Evolutionary conservation across 257 asterid species (phyloP).

Genomic region (Solanum gandarillasii): DNA sequence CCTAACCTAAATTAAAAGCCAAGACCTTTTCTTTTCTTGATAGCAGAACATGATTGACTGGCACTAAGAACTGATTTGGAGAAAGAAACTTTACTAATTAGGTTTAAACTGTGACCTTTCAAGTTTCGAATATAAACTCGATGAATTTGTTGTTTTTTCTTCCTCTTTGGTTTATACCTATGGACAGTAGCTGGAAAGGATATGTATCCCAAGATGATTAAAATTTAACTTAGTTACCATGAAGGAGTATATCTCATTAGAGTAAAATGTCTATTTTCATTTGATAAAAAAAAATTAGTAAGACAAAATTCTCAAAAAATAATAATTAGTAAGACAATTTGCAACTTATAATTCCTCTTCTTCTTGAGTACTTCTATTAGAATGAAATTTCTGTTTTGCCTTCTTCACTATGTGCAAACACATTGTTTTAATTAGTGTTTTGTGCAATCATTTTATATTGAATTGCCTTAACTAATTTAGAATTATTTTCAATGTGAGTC

Average conservation of each 20-base stretch:
- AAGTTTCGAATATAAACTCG: background rate
- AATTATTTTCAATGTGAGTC: background rate
- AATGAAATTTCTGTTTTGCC: background rate
- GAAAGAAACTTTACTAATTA: background rate
- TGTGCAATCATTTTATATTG: background rate
- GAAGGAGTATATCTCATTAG: background rate
- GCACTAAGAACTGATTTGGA: background rate
- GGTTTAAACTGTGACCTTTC: background rate
- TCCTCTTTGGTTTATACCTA: background rate
- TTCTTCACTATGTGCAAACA: background rate
- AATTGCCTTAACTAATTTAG: background rate
- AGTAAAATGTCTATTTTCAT: background rate
- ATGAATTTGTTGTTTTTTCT: background rate
- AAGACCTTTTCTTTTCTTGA: background rate
- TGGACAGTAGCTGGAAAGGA: background rate
- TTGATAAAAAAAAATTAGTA: background rate
- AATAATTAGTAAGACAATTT: background rate
- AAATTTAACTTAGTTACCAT: background rate
- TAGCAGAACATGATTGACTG: background rate
- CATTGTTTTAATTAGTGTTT: background rate
- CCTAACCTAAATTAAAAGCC: background rate
- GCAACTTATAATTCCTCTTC: background rate
- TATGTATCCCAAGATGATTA: background rate
- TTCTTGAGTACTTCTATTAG: background rate
- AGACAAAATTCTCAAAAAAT: background rate